Conservation (phyloP, 225 moss, liverwort and hornwort genomes). For the Ulota crispa region DNA sequence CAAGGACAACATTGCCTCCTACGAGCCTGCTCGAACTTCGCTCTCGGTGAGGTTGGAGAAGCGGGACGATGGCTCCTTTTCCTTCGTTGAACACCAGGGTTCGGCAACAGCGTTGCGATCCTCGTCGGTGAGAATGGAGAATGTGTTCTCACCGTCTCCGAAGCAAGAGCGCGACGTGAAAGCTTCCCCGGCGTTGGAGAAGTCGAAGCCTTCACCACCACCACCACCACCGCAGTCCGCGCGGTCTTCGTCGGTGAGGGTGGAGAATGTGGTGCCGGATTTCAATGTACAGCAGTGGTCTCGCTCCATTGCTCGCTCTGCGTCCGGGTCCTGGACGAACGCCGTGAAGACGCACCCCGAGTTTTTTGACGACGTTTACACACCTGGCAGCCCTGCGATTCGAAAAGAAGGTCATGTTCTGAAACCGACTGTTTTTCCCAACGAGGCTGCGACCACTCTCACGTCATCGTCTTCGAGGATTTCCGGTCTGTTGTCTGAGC, state of each 20-base stretch:
- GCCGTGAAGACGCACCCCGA: conserved; percentile 38
- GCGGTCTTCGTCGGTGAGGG: conserved; percentile 27
- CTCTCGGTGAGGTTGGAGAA: conserved; percentile 13
- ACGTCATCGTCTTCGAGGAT: not conserved
- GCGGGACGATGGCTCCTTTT: not conserved
- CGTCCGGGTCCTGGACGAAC: conserved; percentile 38
- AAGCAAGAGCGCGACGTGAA: not conserved
- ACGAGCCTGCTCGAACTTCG: not conserved
- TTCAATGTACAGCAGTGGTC: conserved; percentile 16
- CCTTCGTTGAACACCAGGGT: not conserved
- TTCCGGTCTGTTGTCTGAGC: conserved; percentile 10
- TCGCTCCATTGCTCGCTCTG: conserved; percentile 21
- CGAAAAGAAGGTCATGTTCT: conserved; percentile 20
- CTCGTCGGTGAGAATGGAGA: conserved; percentile 33
- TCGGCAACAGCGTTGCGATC: conserved; percentile 15
- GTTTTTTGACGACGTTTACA: conserved; percentile 38
- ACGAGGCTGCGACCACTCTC: not conserved
- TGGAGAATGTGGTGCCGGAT: conserved; percentile 20
- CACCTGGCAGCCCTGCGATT: conserved; percentile 26
- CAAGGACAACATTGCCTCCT: not conserved
- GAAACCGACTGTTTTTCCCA: conserved; percentile 3
- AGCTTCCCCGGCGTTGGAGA: too few species aligned
- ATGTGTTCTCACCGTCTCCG: not conserved
- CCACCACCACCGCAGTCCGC: not conserved
- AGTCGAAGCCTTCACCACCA: not conserved